Evolutionary conservation across 768 basidiomycete genomes (phyloP), one percentile per base, ranked within the genome.

Genomic region (Xerocomellus chrysenteron): DNA sequence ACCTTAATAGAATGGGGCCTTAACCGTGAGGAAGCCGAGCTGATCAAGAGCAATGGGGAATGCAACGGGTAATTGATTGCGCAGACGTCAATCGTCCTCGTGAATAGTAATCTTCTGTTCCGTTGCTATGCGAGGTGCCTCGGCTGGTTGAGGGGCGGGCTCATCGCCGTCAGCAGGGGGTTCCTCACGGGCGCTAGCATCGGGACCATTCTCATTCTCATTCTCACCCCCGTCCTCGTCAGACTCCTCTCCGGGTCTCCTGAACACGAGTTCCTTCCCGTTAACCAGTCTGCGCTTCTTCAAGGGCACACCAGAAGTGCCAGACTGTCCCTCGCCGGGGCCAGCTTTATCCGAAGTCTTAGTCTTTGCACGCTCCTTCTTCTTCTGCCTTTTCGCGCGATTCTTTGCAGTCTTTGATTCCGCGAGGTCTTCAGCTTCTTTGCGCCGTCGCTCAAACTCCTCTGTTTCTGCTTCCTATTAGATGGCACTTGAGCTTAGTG

Each of bases 371-470:
- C 84, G 76, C 60, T 82, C 88, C 71, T 95, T 98, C 78, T 93
- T 92, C 80, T 96, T 97, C 72, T 88, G 90, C 44, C 97, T 78
- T 71, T 91, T 98, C 16, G 91, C 90, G 19, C 97, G 82, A 71
- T 99, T 99, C 76, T 94, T 98, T 13, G 92, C 87, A 0, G 96
- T 98, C 76, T 94, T 97, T 2, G 88, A 86, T 45, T 96, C 87
- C 0, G 90, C 85, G 4, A 74, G 65, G 30, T 85, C 86, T 35
- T 91, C 87, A 28, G 86, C 81, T 57, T 87, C 88, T 43, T 78
- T 80, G 66, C 87, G 83, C 62, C 86, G 88, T 47, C 73, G 80
- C 64, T 90, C 87, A 63, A 95, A 97, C 47, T 89, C 94, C 11
- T 76, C 77, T 24, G 76, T 78, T 46, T 86, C 85, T 8, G 76